Conservation (phyloP, 1,139 yeast species). For the Geotrichum reessii region DNA sequence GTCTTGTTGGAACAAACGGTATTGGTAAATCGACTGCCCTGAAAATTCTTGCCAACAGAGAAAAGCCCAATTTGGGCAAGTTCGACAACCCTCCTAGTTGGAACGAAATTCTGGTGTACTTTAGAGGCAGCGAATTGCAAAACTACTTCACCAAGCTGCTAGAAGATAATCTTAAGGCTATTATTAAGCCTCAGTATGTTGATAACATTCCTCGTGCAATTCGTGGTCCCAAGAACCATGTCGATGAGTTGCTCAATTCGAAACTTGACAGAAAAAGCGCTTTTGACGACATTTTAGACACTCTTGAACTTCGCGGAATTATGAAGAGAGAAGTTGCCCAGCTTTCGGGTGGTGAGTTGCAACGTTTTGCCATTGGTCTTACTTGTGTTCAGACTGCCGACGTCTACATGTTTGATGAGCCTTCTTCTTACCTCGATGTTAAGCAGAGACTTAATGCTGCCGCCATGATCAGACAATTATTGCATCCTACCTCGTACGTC, state of each 20-base stretch:
- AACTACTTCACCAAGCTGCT: constrained; percentile 89
- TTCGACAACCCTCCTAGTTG: constrained; percentile 96
- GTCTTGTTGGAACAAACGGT: constrained; percentile 98
- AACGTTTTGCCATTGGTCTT: constrained; percentile 96
- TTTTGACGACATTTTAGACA: constrained; percentile 55
- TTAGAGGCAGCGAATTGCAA: constrained; percentile 96
- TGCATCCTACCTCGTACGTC: constrained; percentile 68
- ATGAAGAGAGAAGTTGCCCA: constrained; percentile 80
- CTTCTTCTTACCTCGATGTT: constrained; percentile 95
- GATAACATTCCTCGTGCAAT: constrained; percentile 95
- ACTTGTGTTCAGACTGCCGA: constrained; percentile 92
- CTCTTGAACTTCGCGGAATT: constrained; percentile 68
- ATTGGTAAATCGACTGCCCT: constrained; percentile 96
- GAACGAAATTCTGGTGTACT: constrained; percentile 84
- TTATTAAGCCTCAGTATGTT: constrained; percentile 96
- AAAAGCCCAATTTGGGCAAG: constrained; percentile 91
- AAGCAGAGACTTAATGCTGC: constrained; percentile 98
- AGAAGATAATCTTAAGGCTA: constrained; percentile 89
- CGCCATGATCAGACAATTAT: constrained; percentile 77
- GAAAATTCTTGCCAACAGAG: constrained; percentile 96
- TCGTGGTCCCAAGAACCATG: constrained; percentile 82
- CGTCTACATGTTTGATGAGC: constrained; percentile 98
- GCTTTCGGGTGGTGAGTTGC: constrained; percentile 96
- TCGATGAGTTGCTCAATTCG: constrained; percentile 72
- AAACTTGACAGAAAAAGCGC: constrained; percentile 65